These are phyloP conservation scores for Tetracentron sinense DNA, from an alignment of 164 flowering plant genomes.

Conservation along the genomic window DNA sequence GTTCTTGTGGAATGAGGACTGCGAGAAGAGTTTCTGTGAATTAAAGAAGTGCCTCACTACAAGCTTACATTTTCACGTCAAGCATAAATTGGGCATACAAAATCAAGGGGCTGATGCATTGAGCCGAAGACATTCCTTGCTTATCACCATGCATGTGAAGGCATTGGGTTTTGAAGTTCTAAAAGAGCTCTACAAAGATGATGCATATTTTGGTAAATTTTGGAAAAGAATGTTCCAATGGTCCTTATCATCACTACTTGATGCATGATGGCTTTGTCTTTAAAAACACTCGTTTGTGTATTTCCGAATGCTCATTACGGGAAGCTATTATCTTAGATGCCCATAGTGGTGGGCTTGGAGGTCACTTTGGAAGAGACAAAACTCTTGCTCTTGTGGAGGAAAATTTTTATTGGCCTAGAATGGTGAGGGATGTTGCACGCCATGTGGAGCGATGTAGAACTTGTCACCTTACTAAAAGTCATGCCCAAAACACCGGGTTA, in stretches of 20 bases:
- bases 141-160: neutral
- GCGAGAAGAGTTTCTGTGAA: no score
- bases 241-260: neutral
- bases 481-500: slow-evolving; percentile 10
- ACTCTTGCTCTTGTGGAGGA: slow-evolving; percentile 14
- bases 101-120: slow-evolving; percentile 14
- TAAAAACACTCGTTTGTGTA: neutral
- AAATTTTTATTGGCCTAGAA: slow-evolving; percentile 15
- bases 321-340: slow-evolving; percentile 12
- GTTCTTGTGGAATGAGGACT: no score
- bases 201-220: neutral
- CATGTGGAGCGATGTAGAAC: slow-evolving; percentile 10
- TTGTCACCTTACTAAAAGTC: slow-evolving; percentile 11
- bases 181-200: slow-evolving; percentile 7
- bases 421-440: neutral
- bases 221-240: neutral
- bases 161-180: slow-evolving; percentile 9
- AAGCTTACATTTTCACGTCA: neutral
- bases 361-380: slow-evolving; percentile 19
- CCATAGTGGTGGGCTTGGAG: slow-evolving; percentile 18
- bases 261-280: slow-evolving; percentile 13
- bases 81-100: neutral
- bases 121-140: neutral
- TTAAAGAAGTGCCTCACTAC: no score
- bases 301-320: slow-evolving; percentile 4